Percentiles rank a stretch among this genome's conserved stretches.
phyloP scores from a whole-genome alignment of 805 yeast species.

The Candida pini region DNA sequence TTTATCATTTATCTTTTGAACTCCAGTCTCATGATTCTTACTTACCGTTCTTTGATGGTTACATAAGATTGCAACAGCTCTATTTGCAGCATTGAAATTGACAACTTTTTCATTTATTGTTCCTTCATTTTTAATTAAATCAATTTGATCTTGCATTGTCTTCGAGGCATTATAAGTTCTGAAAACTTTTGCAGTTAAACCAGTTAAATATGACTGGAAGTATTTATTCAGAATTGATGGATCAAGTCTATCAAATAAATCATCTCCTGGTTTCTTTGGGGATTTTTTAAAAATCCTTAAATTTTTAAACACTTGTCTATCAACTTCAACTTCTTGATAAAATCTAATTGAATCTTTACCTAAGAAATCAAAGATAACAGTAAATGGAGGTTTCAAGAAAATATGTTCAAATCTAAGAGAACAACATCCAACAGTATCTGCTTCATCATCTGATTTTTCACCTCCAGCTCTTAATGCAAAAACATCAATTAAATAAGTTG shows the following conservation, averaged over 20 bases:
- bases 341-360: conserved; percentile 94
- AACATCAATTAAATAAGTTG: conserved; percentile 85
- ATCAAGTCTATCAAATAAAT: conserved; percentile 83
- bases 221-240: conserved; percentile 81
- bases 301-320: conserved; percentile 86
- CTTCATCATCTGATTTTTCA: conserved; percentile 94
- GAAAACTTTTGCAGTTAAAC: conserved; percentile 92
- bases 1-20: conserved; percentile 71
- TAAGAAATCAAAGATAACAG: conserved; percentile 82
- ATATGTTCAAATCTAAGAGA: conserved; percentile 88
- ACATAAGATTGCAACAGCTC: conserved; percentile 93
- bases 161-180: conserved; percentile 96
- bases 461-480: conserved; percentile 98
- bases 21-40: conserved; percentile 75
- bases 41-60: conserved; percentile 93
- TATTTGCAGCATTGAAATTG: conserved; percentile 87
- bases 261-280: conserved; percentile 90
- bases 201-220: conserved; percentile 85
- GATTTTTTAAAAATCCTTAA: conserved; percentile 78
- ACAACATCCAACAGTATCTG: conserved; percentile 98
- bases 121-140: conserved; percentile 78
- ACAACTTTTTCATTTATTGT: conserved; percentile 83
- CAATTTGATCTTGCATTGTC: conserved; percentile 94
- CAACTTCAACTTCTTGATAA: conserved; percentile 90
- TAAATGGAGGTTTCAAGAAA: conserved; percentile 77